A percentile compares a stretch with the other conserved stretches of the same genome.
Evolutionary conservation across 352 stramenopile genomes (phyloP).

Genomic region (Globisporangium carolinianum): DNA sequence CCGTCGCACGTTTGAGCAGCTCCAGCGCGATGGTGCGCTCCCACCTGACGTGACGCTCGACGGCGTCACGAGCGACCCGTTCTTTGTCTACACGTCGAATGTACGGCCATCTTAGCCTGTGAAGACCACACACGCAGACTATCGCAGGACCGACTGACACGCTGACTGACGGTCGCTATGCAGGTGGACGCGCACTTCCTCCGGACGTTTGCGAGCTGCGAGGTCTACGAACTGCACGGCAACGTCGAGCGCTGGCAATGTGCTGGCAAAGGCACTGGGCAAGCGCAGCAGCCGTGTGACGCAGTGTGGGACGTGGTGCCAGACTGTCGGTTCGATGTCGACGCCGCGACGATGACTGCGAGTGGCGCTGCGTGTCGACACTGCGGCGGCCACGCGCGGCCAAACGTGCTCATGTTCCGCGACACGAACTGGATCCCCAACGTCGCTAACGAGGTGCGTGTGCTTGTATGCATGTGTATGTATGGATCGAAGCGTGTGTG

Average conservation of each 20-base stretch:
- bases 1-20: conserved; percentile 25
- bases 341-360: conserved; percentile 58
- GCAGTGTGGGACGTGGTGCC: conserved; percentile 48
- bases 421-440: conserved; percentile 85
- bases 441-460: conserved; percentile 40
- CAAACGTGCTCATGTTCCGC: conserved; percentile 90
- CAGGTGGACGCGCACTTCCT: conserved; percentile 86
- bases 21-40: conserved; percentile 26
- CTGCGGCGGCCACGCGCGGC: conserved; percentile 62
- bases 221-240: conserved; percentile 88
- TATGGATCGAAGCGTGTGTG: no score
- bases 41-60: conserved; percentile 18
- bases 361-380: conserved; percentile 34
- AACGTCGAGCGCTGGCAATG: conserved; percentile 79
- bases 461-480: no score
- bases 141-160: not conserved
- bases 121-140: no score
- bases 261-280: conserved; percentile 30
- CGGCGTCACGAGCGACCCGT: conserved; percentile 50
- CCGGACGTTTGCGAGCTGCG: conserved; percentile 54
- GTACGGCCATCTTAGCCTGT: conserved; percentile 21
- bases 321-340: conserved; percentile 54
- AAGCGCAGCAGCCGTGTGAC: conserved; percentile 26
- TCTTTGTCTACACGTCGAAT: conserved; percentile 92
- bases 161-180: not conserved